Evolutionary conservation across 495 filamentous ascomycete genomes (phyloP).

Genomic region (Chaetomium fimeti): DNA sequence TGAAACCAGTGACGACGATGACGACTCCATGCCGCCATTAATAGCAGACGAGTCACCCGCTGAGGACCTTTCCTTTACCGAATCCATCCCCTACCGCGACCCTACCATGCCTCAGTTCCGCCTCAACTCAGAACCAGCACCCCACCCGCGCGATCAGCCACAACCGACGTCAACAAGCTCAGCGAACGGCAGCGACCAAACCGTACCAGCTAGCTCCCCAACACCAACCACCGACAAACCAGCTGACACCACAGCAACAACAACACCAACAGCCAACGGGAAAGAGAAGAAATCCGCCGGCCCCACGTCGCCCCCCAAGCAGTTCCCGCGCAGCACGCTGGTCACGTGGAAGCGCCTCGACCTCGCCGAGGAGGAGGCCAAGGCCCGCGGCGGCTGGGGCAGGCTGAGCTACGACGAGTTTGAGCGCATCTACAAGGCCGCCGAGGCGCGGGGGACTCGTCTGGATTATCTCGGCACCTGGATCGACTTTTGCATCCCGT

Average conservation of each 20-base stretch:
- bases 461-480: slow-evolving; percentile 78
- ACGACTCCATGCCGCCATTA: not conserved
- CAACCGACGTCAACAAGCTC: not conserved
- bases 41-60: not conserved
- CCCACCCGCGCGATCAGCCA: not conserved
- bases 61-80: not conserved
- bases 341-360: slow-evolving; percentile 59
- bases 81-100: slow-evolving; percentile 45
- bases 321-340: slow-evolving; percentile 37
- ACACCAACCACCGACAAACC: not conserved
- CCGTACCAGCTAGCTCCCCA: not conserved
- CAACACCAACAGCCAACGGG: not conserved
- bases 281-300: not conserved
- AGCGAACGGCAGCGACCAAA: not conserved
- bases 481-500: slow-evolving; percentile 74
- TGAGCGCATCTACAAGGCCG: slow-evolving; percentile 63
- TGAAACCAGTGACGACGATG: slow-evolving; percentile 21
- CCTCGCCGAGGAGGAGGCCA: slow-evolving; percentile 61
- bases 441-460: slow-evolving; percentile 52
- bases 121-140: slow-evolving; percentile 19
- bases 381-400: slow-evolving; percentile 68
- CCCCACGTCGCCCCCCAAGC: not conserved
- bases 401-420: slow-evolving; percentile 72
- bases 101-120: slow-evolving; percentile 72
- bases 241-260: not conserved